Evolutionary conservation across 495 filamentous ascomycete genomes (phyloP).

Genomic region (Trichoderma reesei): DNA sequence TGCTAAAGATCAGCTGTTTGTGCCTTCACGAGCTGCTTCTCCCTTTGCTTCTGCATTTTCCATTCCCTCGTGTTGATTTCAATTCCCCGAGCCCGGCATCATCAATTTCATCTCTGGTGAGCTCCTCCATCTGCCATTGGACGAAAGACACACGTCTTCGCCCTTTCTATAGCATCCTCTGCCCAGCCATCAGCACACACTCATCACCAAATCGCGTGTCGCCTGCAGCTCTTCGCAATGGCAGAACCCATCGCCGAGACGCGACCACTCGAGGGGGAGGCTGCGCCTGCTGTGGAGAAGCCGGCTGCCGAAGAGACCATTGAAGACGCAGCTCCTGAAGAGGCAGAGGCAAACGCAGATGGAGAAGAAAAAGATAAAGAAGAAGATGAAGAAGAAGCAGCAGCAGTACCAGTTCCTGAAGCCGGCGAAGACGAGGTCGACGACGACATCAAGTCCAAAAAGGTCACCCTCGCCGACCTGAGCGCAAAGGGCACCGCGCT

Average conservation of each 20-base stretch:
- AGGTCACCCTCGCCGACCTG: conserved; percentile 48
- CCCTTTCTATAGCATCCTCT: neutral
- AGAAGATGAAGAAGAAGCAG: neutral
- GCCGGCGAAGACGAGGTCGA: neutral
- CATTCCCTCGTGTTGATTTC: neutral
- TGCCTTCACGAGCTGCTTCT: neutral
- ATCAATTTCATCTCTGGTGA: neutral
- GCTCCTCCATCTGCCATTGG: neutral
- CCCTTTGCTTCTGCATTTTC: neutral
- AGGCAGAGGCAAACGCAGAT: neutral
- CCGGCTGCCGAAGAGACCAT: neutral
- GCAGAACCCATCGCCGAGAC: neutral
- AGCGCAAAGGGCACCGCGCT: conserved; percentile 45
- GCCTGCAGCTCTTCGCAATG: neutral
- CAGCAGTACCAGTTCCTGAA: neutral
- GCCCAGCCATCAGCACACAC: neutral
- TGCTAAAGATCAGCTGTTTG: conserved; percentile 1
- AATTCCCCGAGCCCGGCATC: neutral
- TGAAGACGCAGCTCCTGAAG: neutral
- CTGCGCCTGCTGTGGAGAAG: conserved; percentile 1
- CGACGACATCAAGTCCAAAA: conserved; percentile 16
- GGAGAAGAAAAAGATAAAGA: neutral
- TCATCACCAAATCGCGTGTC: neutral
- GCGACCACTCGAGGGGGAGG: neutral
- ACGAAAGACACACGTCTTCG: neutral